These are phyloP conservation scores for Claviceps humidiphila DNA, from an alignment of 2,329 filamentous ascomycete genomes.

Conservation along the genomic window DNA sequence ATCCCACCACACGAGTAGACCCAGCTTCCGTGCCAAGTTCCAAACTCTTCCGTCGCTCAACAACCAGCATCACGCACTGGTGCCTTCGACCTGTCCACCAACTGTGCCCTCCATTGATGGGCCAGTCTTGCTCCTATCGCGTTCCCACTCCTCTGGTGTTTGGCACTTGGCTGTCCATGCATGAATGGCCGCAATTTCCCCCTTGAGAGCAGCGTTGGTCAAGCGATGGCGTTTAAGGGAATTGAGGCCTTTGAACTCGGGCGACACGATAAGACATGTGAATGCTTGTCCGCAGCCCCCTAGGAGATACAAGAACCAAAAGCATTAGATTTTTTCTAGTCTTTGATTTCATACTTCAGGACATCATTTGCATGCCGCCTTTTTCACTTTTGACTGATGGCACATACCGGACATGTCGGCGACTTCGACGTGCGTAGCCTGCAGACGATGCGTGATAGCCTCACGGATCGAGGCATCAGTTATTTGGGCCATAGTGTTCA, in stretches of 20 bases:
- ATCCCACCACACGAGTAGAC: neutral
- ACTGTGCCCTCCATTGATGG: constrained; percentile 32
- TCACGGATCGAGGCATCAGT: constrained; percentile 58
- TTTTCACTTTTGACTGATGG: neutral
- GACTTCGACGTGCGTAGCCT: constrained; percentile 71
- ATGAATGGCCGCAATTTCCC: constrained; percentile 82
- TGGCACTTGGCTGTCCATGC: constrained; percentile 92
- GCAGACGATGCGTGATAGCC: constrained; percentile 56
- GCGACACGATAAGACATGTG: constrained; percentile 46
- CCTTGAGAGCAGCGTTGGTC: constrained; percentile 71
- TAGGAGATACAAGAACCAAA: constrained; percentile 12
- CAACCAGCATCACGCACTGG: constrained; percentile 4
- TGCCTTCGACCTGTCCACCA: constrained; percentile 27
- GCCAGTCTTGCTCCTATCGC: constrained; percentile 32
- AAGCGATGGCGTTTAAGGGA: constrained; percentile 76
- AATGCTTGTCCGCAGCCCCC: constrained; percentile 51
- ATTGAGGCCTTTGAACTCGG: constrained; percentile 56
- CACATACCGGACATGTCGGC: constrained; percentile 78
- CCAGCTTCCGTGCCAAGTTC: neutral
- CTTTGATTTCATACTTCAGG: neutral
- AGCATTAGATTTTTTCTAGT: neutral
- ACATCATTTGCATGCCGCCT: neutral
- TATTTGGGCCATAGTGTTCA: constrained; percentile 27
- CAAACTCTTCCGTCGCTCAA: neutral
- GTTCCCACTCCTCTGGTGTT: constrained; percentile 80